phyloP scores from a whole-genome alignment of 2,329 filamentous ascomycete species.

The Epichloe brachyelytri region DNA sequence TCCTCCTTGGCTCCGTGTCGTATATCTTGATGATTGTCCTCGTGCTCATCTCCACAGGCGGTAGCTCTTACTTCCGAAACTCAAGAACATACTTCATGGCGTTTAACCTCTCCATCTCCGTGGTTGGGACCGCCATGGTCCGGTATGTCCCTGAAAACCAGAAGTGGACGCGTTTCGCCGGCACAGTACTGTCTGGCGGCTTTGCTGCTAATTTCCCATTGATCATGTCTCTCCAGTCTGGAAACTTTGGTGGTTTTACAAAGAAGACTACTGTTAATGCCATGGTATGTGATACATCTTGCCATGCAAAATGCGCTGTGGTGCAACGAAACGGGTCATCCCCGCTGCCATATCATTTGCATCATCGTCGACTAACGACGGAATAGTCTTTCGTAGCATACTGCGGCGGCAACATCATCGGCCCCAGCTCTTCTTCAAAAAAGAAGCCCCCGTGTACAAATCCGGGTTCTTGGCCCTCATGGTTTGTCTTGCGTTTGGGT shows the following conservation, averaged over 20 bases:
- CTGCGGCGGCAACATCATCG: constrained; percentile 47
- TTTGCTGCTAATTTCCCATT: constrained; percentile 30
- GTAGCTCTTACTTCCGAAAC: constrained; percentile 13
- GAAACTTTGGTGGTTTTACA: constrained; percentile 49
- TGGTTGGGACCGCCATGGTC: constrained; percentile 14
- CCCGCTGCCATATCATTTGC: too few species aligned
- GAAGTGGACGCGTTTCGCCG: constrained; percentile 15
- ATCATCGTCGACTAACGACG: not conserved
- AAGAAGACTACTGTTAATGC: constrained; percentile 49
- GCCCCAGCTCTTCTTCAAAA: constrained; percentile 44
- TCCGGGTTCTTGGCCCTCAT: constrained; percentile 50
- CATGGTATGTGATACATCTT: constrained; percentile 22
- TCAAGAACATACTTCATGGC: constrained; percentile 15
- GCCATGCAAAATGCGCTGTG: too few species aligned
- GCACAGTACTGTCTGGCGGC: constrained; percentile 39
- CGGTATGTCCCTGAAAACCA: constrained; percentile 9
- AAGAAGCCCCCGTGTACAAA: constrained; percentile 45
- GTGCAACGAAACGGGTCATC: too few species aligned
- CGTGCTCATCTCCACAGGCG: constrained; percentile 11
- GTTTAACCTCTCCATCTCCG: constrained; percentile 9
- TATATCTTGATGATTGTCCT: constrained; percentile 13
- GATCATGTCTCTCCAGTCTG: constrained; percentile 40
- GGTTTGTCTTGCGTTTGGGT: constrained; percentile 41
- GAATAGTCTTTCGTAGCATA: constrained; percentile 41
- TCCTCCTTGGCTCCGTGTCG: constrained; percentile 11